Base-by-base conservation (phyloP, 2,329 filamentous ascomycete species). In the Aspergillus viridinutans region DNA sequence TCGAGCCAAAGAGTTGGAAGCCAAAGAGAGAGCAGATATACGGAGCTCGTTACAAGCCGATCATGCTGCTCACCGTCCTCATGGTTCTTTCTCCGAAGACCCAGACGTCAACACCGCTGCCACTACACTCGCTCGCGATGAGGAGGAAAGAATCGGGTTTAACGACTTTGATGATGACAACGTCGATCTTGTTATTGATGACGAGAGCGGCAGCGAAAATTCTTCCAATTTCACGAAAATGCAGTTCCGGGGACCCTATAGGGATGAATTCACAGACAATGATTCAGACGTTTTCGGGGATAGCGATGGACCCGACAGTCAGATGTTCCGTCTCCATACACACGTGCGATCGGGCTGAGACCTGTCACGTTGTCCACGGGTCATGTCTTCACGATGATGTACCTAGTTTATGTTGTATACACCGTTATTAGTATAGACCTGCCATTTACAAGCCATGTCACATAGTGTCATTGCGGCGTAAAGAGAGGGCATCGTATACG, bases 261-360 rank as follows among this genome's bases (percentile, higher is more conserved):
- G 79, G 58, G 80, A 83, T 54, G 80, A 82, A 29, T 83, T 81
- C 60, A 79, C 77, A 21, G 80, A 81, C 64, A 80, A 81, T 64
- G 75, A 82, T 57, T 80, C 80, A 53, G 76, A 81, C 64, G 71
- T 77, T 47, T 78, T 79, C 61, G 66, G 70, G 35, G 72, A 73
- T 58, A 74, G 74, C 26, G 76, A 76, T 59, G 74, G 69, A 7
- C 64, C 70, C 14, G 71, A 73, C 32, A 64, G 67, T 55, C 75
- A 78, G 53, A 65, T 70, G 20, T 78, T 76, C 61, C 70, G 70
- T 32, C 65, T 80, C 35, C 76, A 79, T 67, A 64, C 64, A 9
- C 74, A 74, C 61, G 61, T 75, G 48, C 61, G 59, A 12, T 52
- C 56, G 32, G 52, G 40, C 32, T 63, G 56, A 61, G 29, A 14